Evolutionary conservation across 2,329 filamentous ascomycete species (phyloP).

Genomic region (Botryotinia globosa): DNA sequence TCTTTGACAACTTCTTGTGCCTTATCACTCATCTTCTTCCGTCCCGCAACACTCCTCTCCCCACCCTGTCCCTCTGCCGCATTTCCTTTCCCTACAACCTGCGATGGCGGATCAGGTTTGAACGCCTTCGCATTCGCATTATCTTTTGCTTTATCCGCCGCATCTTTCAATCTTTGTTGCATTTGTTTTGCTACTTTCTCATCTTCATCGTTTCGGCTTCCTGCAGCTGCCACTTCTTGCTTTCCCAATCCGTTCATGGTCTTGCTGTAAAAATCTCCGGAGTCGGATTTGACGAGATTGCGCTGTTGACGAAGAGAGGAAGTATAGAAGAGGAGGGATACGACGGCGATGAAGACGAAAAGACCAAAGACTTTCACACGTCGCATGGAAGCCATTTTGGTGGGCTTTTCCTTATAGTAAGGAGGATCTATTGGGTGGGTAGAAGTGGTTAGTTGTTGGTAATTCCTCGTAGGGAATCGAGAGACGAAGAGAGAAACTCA

Average conservation of each 20-base stretch:
- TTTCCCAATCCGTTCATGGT: constrained; percentile 52
- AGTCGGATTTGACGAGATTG: constrained; percentile 45
- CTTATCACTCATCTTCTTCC: constrained; percentile 44
- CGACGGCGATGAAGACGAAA: constrained; percentile 59
- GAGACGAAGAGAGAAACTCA: not conserved
- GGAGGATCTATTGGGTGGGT: constrained; percentile 15
- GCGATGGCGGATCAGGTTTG: constrained; percentile 56
- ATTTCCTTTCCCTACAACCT: constrained; percentile 48
- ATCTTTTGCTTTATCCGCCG: constrained; percentile 67
- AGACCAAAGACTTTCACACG: constrained; percentile 66
- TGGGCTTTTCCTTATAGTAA: constrained; percentile 24
- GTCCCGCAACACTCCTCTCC: constrained; percentile 49
- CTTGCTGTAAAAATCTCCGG: constrained; percentile 58
- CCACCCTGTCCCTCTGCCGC: constrained; percentile 34
- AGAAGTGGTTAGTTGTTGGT: constrained; percentile 6
- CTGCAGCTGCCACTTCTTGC: constrained; percentile 4
- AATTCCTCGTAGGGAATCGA: not conserved
- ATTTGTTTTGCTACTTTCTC: constrained; percentile 55
- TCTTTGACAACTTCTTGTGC: constrained; percentile 39
- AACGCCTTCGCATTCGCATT: constrained; percentile 64
- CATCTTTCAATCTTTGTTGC: constrained; percentile 62
- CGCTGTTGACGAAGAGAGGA: constrained; percentile 52
- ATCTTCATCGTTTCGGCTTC: constrained; percentile 46
- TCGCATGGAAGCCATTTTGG: constrained; percentile 64
- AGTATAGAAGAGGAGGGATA: constrained; percentile 72